Evolutionary conservation across 768 basidiomycete genomes (phyloP).

Genomic region (Strobilomyces dryophilus): DNA sequence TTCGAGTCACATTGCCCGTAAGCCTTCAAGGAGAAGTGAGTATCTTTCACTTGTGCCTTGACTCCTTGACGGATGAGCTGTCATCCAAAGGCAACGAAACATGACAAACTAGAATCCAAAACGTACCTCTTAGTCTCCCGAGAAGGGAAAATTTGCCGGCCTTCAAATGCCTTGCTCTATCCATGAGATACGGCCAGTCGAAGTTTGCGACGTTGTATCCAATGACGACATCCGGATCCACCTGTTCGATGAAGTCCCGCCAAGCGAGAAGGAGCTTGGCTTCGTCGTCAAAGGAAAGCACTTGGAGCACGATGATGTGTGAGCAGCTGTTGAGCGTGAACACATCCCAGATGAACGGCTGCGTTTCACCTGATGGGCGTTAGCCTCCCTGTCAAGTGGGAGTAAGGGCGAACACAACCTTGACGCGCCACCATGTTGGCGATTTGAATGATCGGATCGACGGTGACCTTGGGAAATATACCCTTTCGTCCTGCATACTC

Average conservation of each 20-base stretch:
- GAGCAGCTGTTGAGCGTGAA: slow-evolving; percentile 95
- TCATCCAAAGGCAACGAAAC: not conserved
- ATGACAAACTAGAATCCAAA: not conserved
- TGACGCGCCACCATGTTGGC: slow-evolving; percentile 99
- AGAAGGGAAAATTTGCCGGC: slow-evolving; percentile 64
- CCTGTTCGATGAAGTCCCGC: slow-evolving; percentile 84
- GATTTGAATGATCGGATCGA: slow-evolving; percentile 97
- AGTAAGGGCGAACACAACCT: slow-evolving; percentile 44
- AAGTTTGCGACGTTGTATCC: slow-evolving; percentile 95
- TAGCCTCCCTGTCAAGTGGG: not conserved
- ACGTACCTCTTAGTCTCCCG: slow-evolving; percentile 69
- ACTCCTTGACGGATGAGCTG: slow-evolving; percentile 42
- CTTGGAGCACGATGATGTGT: slow-evolving; percentile 97
- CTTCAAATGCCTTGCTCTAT: slow-evolving; percentile 83
- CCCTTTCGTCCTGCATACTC: slow-evolving; percentile 98
- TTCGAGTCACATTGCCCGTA: slow-evolving; percentile 97
- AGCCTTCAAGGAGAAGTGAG: slow-evolving; percentile 97
- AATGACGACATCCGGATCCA: slow-evolving; percentile 93
- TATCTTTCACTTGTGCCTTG: slow-evolving; percentile 80
- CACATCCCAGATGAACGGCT: slow-evolving; percentile 94
- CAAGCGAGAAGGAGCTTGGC: slow-evolving; percentile 71
- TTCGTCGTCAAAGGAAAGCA: slow-evolving; percentile 79
- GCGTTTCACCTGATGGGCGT: slow-evolving; percentile 65
- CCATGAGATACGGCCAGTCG: slow-evolving; percentile 95
- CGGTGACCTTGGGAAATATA: slow-evolving; percentile 87